Base-by-base conservation (phyloP, 2,329 filamentous ascomycete species). In the Penicillium glabrum region DNA sequence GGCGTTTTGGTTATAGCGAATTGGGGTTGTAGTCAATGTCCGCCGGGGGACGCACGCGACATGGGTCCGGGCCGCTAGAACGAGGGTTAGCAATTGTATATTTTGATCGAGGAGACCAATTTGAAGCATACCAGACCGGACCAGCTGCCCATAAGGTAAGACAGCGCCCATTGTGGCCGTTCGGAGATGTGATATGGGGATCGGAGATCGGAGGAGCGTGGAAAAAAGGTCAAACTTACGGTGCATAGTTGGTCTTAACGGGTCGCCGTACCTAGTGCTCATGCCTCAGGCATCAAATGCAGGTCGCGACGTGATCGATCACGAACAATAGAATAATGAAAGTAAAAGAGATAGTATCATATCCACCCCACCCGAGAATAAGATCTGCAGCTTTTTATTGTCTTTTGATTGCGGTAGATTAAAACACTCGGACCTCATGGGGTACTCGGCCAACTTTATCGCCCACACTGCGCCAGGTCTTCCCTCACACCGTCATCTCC, bases 141-240 rank as follows among this genome's bases (percentile, higher is more conserved):
- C 57, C 57, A 77, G 63, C 61, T 72, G 73, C 63, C 74, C 71
- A 56, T 71, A 74, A 21, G 69, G 69, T 63, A 71, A 67, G 46
- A 73, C 57, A 61, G 69, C 66, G 60, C 69, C 73, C 66, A 76
- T 72, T 67, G 73, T 70, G 65, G 73, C 73, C 74, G 74, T 75
- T 58, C 54, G 48, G 58, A 62, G 43, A 46, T 37, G 24, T 45
- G 26, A 37, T 45, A 23, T 59, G 63, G 56, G 58, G 49, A 44
- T 44, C 54, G 54, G 61, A 62, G 61, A 54, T 51, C 57, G 56
- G 57, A 55, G 58, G 56, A 57, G 50, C 45, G 37, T 59, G 59
- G 65, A 71, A 72, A 72, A 72, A 72, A 71, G 67, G 68, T 63
- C 51, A 62, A 58, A 60, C 61, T 62, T 61, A 57, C 49, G 50